phyloP scores from a whole-genome alignment of 2,329 filamentous ascomycete genomes.

The Trichoderma arundinaceum region DNA sequence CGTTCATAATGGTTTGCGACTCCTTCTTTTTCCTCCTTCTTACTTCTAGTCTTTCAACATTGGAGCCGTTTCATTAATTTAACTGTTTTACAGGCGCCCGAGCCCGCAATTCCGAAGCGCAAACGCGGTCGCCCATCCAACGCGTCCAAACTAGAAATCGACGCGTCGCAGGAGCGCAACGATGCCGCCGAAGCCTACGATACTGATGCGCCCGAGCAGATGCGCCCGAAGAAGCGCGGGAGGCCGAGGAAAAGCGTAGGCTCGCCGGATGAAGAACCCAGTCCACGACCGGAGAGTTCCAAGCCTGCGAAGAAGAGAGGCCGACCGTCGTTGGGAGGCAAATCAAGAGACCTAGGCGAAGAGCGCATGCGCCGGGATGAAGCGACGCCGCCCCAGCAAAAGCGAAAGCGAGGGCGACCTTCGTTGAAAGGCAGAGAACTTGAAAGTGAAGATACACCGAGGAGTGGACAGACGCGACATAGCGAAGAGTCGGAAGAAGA shows the following conservation, averaged over 20 bases:
- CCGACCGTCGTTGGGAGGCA: slow-evolving; percentile 36
- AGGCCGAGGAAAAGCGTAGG: slow-evolving; percentile 32
- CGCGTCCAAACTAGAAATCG: slow-evolving; percentile 46
- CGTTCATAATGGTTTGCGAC: slow-evolving; percentile 20
- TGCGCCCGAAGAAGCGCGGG: slow-evolving; percentile 39
- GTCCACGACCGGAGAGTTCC: background rate
- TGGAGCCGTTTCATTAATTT: background rate
- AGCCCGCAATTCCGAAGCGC: slow-evolving; percentile 46
- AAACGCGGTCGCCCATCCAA: slow-evolving; percentile 52
- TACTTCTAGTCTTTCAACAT: background rate
- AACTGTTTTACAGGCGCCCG: slow-evolving; percentile 36
- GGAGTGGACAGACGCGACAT: slow-evolving; percentile 15
- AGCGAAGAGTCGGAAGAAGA: slow-evolving; percentile 31
- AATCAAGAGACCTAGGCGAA: background rate
- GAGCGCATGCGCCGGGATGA: background rate
- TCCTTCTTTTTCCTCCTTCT: background rate
- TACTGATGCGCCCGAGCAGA: slow-evolving; percentile 38
- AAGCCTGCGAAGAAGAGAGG: slow-evolving; percentile 39
- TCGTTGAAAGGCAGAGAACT: slow-evolving; percentile 36
- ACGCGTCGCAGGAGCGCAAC: slow-evolving; percentile 38
- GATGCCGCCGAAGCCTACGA: slow-evolving; percentile 33
- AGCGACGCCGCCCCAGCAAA: slow-evolving; percentile 35
- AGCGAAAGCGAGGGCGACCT: slow-evolving; percentile 46
- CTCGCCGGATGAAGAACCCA: background rate
- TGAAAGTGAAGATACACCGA: slow-evolving; percentile 29